These are phyloP conservation scores for Trichoderma afroharzianum DNA, from an alignment of 2,329 filamentous ascomycete species.

Conservation along the genomic window DNA sequence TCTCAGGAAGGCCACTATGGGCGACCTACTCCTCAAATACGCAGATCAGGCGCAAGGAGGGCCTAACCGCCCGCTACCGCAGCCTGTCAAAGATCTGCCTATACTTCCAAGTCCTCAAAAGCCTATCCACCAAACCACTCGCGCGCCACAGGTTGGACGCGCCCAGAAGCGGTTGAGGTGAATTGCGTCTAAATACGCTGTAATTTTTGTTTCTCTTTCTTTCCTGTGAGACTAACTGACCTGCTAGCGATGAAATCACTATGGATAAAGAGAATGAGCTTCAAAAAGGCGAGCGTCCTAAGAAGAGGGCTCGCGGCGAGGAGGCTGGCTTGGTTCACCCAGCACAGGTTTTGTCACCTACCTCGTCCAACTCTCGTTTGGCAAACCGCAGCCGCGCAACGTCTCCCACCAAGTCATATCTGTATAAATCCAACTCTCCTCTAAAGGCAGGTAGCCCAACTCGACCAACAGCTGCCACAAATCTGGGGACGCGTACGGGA, in stretches of 20 bases:
- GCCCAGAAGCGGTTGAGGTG: slow-evolving; percentile 52
- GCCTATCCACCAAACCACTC: slow-evolving; percentile 27
- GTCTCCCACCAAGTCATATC: slow-evolving; percentile 55
- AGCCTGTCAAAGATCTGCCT: slow-evolving; percentile 48
- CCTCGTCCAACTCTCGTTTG: slow-evolving; percentile 74
- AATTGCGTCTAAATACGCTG: slow-evolving; percentile 23
- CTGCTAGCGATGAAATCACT: slow-evolving; percentile 58
- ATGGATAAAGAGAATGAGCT: slow-evolving; percentile 76
- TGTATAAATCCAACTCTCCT: slow-evolving; percentile 59
- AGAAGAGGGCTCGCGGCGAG: slow-evolving; percentile 58
- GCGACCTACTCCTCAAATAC: slow-evolving; percentile 63
- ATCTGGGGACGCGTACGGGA: slow-evolving; percentile 49
- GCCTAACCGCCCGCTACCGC: slow-evolving; percentile 35
- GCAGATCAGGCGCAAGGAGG: slow-evolving; percentile 39
- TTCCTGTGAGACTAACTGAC: slow-evolving; percentile 14
- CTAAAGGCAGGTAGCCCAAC: slow-evolving; percentile 48
- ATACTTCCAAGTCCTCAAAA: slow-evolving; percentile 36
- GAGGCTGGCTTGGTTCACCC: slow-evolving; percentile 38
- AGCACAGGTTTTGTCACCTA: slow-evolving; percentile 71
- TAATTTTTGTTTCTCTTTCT: slow-evolving; percentile 1
- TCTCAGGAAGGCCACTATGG: slow-evolving; percentile 76
- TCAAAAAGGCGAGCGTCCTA: slow-evolving; percentile 58
- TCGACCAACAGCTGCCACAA: slow-evolving; percentile 41
- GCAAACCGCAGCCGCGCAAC: slow-evolving; percentile 43
- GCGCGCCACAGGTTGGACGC: slow-evolving; percentile 25